Evolutionary conservation across 768 basidiomycete species (phyloP).

Genomic region (Rhizopogon vulgaris): DNA sequence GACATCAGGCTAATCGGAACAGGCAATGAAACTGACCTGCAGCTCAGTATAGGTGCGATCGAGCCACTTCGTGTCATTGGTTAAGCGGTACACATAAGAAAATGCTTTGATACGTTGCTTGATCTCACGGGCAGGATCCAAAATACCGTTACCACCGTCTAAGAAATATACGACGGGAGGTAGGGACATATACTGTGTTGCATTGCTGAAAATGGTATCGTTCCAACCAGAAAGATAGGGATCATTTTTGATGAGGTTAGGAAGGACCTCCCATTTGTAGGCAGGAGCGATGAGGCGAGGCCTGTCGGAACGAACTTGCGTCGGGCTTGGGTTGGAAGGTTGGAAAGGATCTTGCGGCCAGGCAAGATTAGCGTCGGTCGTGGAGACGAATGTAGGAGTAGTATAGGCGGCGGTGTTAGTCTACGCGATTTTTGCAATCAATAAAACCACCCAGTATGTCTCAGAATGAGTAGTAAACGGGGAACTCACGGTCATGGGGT

Average conservation of each 20-base stretch:
- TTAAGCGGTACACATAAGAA: slow-evolving; percentile 85
- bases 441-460: background rate
- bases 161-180: slow-evolving; percentile 63
- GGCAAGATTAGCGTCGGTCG: slow-evolving; percentile 41
- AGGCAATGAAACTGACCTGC: slow-evolving; percentile 45
- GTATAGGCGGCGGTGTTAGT: slow-evolving; percentile 72
- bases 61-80: slow-evolving; percentile 87
- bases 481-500: slow-evolving; percentile 77
- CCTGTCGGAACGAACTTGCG: slow-evolving; percentile 64
- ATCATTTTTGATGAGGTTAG: slow-evolving; percentile 69
- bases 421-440: slow-evolving; percentile 29
- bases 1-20: background rate
- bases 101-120: slow-evolving; percentile 92
- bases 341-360: slow-evolving; percentile 83
- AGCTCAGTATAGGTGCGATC: slow-evolving; percentile 83
- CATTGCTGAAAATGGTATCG: slow-evolving; percentile 83
- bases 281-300: slow-evolving; percentile 88
- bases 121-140: slow-evolving; percentile 84
- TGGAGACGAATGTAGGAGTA: slow-evolving; percentile 61
- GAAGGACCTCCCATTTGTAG: slow-evolving; percentile 88
- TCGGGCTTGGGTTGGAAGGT: slow-evolving; percentile 56
- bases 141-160: slow-evolving; percentile 86
- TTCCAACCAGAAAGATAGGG: slow-evolving; percentile 90
- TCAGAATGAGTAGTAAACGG: background rate
- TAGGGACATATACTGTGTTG: slow-evolving; percentile 59